These are phyloP conservation scores for Lichenothelia convexa DNA, from an alignment of 495 filamentous ascomycete genomes.

Conservation along the genomic window DNA sequence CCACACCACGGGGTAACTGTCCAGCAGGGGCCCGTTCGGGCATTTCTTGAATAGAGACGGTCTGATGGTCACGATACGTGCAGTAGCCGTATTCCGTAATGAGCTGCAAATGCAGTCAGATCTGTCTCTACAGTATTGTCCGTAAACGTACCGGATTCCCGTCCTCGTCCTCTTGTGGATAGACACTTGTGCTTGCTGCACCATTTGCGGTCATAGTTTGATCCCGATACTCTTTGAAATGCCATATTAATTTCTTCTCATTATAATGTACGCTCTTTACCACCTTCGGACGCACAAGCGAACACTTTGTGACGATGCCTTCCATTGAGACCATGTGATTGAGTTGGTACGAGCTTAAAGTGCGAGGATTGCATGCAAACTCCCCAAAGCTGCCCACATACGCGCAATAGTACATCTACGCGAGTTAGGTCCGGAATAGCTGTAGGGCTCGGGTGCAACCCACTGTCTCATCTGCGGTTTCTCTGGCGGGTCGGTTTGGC, in stretches of 20 bases:
- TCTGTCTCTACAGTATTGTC: slow-evolving; percentile 3
- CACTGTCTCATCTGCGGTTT: slow-evolving; percentile 44
- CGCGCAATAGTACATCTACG: slow-evolving; percentile 74
- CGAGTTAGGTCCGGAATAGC: slow-evolving; percentile 5
- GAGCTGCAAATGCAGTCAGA: slow-evolving; percentile 29
- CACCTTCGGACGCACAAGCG: slow-evolving; percentile 85
- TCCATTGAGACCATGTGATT: slow-evolving; percentile 96
- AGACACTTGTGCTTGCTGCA: slow-evolving; percentile 70
- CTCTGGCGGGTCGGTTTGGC: slow-evolving; percentile 40
- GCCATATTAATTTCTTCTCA: slow-evolving; percentile 65
- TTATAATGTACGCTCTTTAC: slow-evolving; percentile 95
- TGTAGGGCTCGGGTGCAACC: slow-evolving; percentile 6
- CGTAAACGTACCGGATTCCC: slow-evolving; percentile 36
- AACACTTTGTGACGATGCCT: slow-evolving; percentile 93
- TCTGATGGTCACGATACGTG: slow-evolving; percentile 92
- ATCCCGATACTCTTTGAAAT: slow-evolving; percentile 74
- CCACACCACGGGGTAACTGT: slow-evolving; percentile 89
- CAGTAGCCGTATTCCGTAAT: slow-evolving; percentile 92
- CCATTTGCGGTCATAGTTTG: slow-evolving; percentile 91
- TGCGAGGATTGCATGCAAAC: slow-evolving; percentile 85
- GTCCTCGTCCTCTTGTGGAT: slow-evolving; percentile 86
- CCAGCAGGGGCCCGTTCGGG: slow-evolving; percentile 90
- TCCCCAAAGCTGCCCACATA: slow-evolving; percentile 91
- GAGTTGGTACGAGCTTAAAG: slow-evolving; percentile 67
- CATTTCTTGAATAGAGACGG: slow-evolving; percentile 99